Conservation (phyloP, 2,329 filamentous ascomycete species). For the Alternaria metachromatica region DNA sequence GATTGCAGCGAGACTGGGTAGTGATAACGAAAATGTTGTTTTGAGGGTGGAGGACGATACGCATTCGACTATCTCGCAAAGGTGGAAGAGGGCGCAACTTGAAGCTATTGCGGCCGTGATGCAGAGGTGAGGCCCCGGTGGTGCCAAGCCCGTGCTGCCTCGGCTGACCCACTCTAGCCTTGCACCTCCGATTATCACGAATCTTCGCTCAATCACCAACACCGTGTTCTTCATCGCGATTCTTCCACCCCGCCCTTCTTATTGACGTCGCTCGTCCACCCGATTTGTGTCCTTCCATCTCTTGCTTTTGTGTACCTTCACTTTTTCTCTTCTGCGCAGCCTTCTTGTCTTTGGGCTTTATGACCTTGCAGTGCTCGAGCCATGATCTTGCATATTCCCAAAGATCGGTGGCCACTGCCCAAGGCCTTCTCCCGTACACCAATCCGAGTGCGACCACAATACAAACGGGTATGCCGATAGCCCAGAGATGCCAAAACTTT, state of each 20-base stretch:
- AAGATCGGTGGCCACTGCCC: not conserved
- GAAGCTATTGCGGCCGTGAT: conserved; percentile 13
- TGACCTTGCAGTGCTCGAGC: not conserved
- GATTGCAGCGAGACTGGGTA: conserved; percentile 40
- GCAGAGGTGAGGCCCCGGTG: not conserved
- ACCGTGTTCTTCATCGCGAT: not conserved
- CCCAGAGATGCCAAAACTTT: conserved; percentile 33
- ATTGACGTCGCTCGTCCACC: not conserved
- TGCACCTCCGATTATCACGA: not conserved
- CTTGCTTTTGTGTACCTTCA: too few relatives aligned
- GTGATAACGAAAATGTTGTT: conserved; percentile 22
- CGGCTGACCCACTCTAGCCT: not conserved
- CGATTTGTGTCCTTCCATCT: too few relatives aligned
- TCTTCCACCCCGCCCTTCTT: not conserved
- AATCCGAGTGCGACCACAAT: not conserved
- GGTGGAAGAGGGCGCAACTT: conserved; percentile 26
- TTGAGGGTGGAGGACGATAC: conserved; percentile 46
- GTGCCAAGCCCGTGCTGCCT: not conserved
- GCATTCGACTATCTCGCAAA: conserved; percentile 33
- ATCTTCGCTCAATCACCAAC: not conserved
- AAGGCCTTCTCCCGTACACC: not conserved
- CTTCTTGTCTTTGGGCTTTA: not conserved
- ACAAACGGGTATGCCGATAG: conserved; percentile 19
- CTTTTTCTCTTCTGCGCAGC: not conserved
- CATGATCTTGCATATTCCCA: not conserved